Base-by-base conservation (phyloP, 176 grass and related monocot genomes). In the Thalia dealbata region DNA sequence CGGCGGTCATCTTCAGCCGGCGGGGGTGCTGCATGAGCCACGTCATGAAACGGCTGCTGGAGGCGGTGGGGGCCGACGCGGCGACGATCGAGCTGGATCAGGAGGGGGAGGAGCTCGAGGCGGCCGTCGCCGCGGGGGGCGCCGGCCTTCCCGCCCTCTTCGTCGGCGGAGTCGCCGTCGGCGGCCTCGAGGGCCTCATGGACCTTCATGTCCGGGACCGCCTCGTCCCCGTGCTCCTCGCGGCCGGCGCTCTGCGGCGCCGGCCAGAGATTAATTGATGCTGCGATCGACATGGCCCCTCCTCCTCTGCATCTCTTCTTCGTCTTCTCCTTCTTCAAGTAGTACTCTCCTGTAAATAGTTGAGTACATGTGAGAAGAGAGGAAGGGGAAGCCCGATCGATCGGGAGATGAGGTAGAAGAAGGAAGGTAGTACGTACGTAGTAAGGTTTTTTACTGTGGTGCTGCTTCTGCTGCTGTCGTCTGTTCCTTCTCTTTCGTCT, bases 121-220 rank as follows among this genome's bases (percentile, higher is more conserved):
- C 79, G 76, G 81, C 75, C 0, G 79, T 59, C 8, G 19, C 56
- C 1, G 76, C 82, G 1, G 89, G 72, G 16, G 82, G 74, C 0
- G 77, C 43, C 22, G 71, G 87, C 26, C 60, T 99, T 1, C 95
- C 95, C 0, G 90, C 90, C 9, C 79, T 99, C 27, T 99, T 93
- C 77, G 79, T 99, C 3, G 95, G 95, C 35, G 95, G 95, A 24
- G 81, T 59, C 0, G 85, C 90, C 0, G 85, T 99, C 10, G 95
- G 95, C 1, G 95, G 95, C 0, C 86, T 99, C 55, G 95, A 99
- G 83, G 90, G 90, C 0, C 83, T 99, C 78, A 88, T 99, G 95
- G 83, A 59, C 0, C 86, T 99, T 76, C 95, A 99, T 81, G 90
- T 99, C 77, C 86, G 89, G 50, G 95, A 88, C 0, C 77, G 64